These are phyloP conservation scores for Pestalotiopsis sp. DNA, from an alignment of 2,329 filamentous ascomycete species.

Conservation along the genomic window DNA sequence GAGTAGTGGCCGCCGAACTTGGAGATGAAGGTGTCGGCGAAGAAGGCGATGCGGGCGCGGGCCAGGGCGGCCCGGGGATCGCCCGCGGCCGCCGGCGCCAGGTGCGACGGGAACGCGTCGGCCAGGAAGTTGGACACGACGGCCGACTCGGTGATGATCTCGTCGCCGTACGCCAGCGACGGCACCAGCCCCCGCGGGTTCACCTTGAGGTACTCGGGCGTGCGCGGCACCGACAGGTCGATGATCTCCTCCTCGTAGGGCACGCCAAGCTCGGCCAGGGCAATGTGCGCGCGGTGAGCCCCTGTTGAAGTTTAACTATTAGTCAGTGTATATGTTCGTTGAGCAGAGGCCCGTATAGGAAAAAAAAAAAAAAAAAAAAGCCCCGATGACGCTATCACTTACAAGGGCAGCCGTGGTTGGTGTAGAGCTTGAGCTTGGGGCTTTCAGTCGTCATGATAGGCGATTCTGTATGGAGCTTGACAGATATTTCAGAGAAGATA, in stretches of 20 bases:
- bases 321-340: background rate
- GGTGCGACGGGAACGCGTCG: slow-evolving; percentile 69
- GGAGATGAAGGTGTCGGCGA: slow-evolving; percentile 69
- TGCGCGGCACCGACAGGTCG: slow-evolving; percentile 69
- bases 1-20: slow-evolving; percentile 52
- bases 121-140: slow-evolving; percentile 73
- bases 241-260: slow-evolving; percentile 73
- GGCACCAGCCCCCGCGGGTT: slow-evolving; percentile 83
- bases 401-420: slow-evolving; percentile 17
- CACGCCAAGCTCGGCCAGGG: slow-evolving; percentile 66
- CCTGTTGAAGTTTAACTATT: slow-evolving; percentile 32
- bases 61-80: slow-evolving; percentile 57
- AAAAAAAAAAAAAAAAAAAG: background rate
- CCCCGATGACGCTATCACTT: background rate
- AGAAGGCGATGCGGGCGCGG: slow-evolving; percentile 71
- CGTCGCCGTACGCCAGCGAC: slow-evolving; percentile 64
- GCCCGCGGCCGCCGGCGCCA: slow-evolving; percentile 57
- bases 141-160: slow-evolving; percentile 73
- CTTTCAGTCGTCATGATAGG: slow-evolving; percentile 8
- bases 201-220: slow-evolving; percentile 73
- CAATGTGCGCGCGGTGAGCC: slow-evolving; percentile 77
- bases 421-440: slow-evolving; percentile 18
- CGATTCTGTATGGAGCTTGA: background rate
- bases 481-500: background rate
- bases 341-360: background rate